A percentile compares a stretch with the other conserved stretches of the same genome.
Conservation (phyloP, 768 basidiomycete genomes). For the Amanita molliuscula region DNA sequence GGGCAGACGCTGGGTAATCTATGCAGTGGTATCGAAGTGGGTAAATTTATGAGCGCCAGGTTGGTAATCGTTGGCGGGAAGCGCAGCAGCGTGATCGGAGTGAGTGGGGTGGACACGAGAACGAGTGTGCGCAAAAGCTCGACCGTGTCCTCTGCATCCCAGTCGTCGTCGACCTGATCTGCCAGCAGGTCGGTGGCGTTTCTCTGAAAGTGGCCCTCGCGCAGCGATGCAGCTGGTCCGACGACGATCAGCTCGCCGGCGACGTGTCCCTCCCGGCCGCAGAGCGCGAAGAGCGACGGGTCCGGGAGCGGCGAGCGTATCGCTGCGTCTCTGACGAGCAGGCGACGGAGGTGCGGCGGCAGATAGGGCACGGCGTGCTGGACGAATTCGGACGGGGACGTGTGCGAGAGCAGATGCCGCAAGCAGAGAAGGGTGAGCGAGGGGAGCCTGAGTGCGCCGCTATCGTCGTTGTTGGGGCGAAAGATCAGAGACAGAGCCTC, state of each 20-base stretch:
- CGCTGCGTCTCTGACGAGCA: conserved; percentile 48
- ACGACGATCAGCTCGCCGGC: conserved; percentile 59
- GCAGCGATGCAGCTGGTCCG: conserved; percentile 38
- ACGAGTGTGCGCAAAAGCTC: conserved; percentile 35
- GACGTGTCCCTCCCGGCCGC: conserved; percentile 38
- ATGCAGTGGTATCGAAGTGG: conserved; percentile 38
- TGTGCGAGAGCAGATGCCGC: conserved; percentile 30
- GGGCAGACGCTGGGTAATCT: conserved; percentile 52
- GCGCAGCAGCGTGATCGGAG: conserved; percentile 31
- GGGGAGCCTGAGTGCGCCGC: conserved; percentile 21
- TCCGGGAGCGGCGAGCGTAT: conserved; percentile 44
- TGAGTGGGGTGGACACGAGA: conserved; percentile 38
- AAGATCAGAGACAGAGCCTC: conserved; percentile 47
- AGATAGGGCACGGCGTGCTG: conserved; percentile 38
- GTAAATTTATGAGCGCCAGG: conserved; percentile 46
- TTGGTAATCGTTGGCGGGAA: conserved; percentile 59
- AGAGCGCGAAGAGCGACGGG: conserved; percentile 39
- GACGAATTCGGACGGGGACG: conserved; percentile 29
- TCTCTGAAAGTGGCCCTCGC: conserved; percentile 30
- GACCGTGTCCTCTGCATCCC: conserved; percentile 32
- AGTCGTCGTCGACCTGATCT: conserved; percentile 17
- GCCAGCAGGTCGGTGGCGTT: not conserved
- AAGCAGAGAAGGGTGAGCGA: conserved; percentile 51
- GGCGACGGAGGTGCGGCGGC: conserved; percentile 48
- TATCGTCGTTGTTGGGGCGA: conserved; percentile 3